Evolutionary conservation across 148 eudicot species (phyloP).

Genomic region (Dianthus caryophyllus): DNA sequence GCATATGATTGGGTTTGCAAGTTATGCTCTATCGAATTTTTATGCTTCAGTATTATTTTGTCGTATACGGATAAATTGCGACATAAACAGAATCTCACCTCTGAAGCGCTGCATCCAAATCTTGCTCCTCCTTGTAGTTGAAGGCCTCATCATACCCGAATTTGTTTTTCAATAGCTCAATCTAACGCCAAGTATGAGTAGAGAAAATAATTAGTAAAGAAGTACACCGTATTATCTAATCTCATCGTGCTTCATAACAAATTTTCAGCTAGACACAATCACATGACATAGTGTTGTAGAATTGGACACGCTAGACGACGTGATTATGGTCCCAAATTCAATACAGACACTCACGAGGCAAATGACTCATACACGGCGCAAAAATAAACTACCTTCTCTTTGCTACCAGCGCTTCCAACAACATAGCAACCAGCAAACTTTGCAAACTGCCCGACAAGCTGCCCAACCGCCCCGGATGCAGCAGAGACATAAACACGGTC

Average conservation of each 20-base stretch:
- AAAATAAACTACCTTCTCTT: conserved; percentile 38
- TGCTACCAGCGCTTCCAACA: conserved; percentile 58
- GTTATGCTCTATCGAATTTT: no score
- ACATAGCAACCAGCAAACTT: conserved; percentile 52
- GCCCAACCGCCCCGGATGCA: conserved; percentile 57
- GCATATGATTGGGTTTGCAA: no score
- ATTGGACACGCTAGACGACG: no score
- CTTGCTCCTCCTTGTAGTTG: conserved; percentile 57
- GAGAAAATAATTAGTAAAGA: not conserved
- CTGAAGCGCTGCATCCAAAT: conserved; percentile 46
- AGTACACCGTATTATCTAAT: no score
- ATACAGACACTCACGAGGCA: no score
- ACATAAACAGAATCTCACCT: conserved; percentile 27
- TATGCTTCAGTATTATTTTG: no score
- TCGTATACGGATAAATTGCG: not conserved
- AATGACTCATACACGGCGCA: not conserved
- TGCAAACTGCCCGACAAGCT: conserved; percentile 60
- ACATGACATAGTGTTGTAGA: no score
- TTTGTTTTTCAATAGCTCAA: conserved; percentile 47
- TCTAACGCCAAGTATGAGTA: conserved; percentile 22
- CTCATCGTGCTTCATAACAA: no score
- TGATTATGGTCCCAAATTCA: no score
- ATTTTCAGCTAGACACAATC: not conserved
- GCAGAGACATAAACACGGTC: conserved; percentile 50
- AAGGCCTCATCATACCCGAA: conserved; percentile 56